Conservation (phyloP, 441 rosid species). For the Cnidoscolus chayamansa region DNA sequence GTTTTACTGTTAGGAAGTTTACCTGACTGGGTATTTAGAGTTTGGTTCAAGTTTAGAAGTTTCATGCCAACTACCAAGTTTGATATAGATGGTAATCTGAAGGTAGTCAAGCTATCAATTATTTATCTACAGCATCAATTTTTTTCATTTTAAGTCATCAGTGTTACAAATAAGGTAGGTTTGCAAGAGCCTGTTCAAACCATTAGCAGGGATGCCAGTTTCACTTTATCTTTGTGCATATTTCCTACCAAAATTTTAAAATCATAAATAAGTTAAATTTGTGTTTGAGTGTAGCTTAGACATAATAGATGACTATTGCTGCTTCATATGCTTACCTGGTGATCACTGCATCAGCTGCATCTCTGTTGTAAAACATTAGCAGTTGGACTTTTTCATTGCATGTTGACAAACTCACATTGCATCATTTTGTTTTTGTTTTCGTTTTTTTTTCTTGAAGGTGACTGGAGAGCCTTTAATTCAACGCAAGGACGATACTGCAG, state of each 20-base stretch:
- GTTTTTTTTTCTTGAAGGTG: constrained; percentile 35
- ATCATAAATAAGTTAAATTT: background rate
- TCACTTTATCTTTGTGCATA: background rate
- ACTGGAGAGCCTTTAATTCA: constrained; percentile 86
- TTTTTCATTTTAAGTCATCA: background rate
- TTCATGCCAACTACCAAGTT: background rate
- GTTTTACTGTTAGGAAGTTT: background rate
- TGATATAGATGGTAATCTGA: background rate
- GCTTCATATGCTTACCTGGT: background rate
- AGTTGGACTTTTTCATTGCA: background rate
- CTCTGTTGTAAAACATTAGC: background rate
- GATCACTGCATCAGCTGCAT: constrained; percentile 2
- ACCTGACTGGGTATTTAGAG: background rate
- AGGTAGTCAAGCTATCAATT: background rate
- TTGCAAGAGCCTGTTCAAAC: background rate
- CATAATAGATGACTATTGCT: background rate
- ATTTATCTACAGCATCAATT: background rate
- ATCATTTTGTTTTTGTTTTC: background rate
- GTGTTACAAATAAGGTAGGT: background rate
- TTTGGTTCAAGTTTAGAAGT: background rate
- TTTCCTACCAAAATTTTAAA: background rate
- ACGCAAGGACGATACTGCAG: constrained; percentile 29
- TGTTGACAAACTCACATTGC: constrained; percentile 13
- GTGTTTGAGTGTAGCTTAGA: background rate
- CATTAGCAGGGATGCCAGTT: background rate